These are phyloP conservation scores for Harringtonia lauricola DNA, from an alignment of 2,329 filamentous ascomycete genomes.

Conservation along the genomic window DNA sequence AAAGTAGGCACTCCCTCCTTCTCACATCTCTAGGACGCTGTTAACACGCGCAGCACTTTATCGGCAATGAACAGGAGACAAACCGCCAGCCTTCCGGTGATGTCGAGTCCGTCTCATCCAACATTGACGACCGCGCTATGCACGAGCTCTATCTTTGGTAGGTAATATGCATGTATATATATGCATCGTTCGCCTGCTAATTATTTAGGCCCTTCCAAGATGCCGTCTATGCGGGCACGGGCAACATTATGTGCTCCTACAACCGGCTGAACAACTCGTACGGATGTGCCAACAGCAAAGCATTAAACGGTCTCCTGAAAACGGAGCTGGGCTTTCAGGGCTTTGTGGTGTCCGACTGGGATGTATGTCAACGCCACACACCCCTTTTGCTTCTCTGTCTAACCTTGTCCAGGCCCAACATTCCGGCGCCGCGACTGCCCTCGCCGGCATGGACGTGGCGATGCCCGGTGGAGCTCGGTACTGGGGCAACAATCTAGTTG, in stretches of 20 bases:
- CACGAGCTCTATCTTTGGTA: constrained; percentile 40
- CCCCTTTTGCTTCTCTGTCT: neutral
- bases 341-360: constrained; percentile 58
- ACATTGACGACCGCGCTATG: constrained; percentile 33
- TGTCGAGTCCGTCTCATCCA: constrained; percentile 28
- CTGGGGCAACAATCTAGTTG: constrained; percentile 43
- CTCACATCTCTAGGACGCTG: neutral
- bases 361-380: constrained; percentile 2
- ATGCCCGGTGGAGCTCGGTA: constrained; percentile 42
- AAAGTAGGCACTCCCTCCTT: constrained; percentile 28
- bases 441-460: constrained; percentile 60
- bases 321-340: constrained; percentile 48
- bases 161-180: constrained; percentile 1
- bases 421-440: constrained; percentile 46
- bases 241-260: constrained; percentile 50
- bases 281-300: constrained; percentile 55
- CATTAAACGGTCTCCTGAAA: constrained; percentile 54
- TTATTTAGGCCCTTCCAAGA: constrained; percentile 42
- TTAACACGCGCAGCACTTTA: constrained; percentile 44
- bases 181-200: no score
- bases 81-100: constrained; percentile 46
- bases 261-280: constrained; percentile 60
- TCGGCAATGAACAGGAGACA: constrained; percentile 36
- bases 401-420: constrained; percentile 39
- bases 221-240: constrained; percentile 48